Base-by-base conservation (phyloP, 2,329 filamentous ascomycete genomes). In the Claviceps capensis region DNA sequence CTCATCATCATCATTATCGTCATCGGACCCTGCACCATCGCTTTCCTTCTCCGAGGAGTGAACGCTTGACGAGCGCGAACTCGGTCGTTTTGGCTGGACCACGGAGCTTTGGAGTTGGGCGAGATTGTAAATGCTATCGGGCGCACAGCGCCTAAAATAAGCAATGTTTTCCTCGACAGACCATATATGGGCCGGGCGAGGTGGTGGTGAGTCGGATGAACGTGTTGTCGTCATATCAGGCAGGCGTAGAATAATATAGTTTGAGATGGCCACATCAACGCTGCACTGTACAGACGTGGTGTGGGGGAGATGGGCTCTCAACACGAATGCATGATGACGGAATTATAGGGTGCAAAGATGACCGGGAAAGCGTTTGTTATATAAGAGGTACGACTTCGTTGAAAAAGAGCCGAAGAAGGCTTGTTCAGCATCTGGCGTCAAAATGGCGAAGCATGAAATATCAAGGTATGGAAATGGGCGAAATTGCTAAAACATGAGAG, bases 161-260 rank as follows among this genome's bases (percentile, higher is more conserved):
- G 46, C 17, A 23, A 47, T 47, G 46, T 47, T 47, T 34, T 49
- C 37, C 9, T 49, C 47, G 37, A 49, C 38, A n/a, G 47, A 34
- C n/a, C 37, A 5, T 17, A 49, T 9, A n/a, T 47, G 46, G 13
- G 37, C 14, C 22, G 47, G 47, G 13, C 47, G 47, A 42, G 47
- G 47, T 40, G 47, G 47, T 34, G 47, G 47, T 38, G 37, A 17
- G 38, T 42, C 9, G 16, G 38, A 42, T 7, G 5, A 30, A 41
- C 9, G 17, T 30, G 16, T 49, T 19, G 47, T 11, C 47, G 19
- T 19, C 47, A 49, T 49, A 38, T 17, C 38, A 22, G 47, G 37
- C n/a, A 22, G 19, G 17, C 9, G 30, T 34, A 11, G 16, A 30
- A 30, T 36, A 30, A 30, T 36, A 36, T 14, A 48, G 26, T 11